phyloP scores from a whole-genome alignment of 2,329 filamentous ascomycete genomes.

The Phialocephala subalpina region DNA sequence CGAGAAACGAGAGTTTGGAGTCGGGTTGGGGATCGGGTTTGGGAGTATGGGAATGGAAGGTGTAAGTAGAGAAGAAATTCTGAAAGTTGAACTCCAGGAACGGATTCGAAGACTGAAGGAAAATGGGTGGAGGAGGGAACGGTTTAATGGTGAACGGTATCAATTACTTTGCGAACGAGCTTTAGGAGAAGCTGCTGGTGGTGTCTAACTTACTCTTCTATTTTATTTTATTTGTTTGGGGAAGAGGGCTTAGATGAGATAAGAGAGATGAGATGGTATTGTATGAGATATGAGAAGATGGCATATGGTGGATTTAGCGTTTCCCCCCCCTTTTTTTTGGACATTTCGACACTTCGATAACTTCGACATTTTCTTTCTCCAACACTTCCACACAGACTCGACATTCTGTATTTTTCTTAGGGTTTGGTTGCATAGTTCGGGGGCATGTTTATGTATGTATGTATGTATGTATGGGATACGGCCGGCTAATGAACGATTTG shows the following conservation, averaged over 20 bases:
- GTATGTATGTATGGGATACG: not conserved
- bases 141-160: constrained; percentile 39
- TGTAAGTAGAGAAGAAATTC: constrained; percentile 23
- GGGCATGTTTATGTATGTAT: not conserved
- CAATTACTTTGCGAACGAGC: constrained; percentile 38
- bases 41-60: constrained; percentile 11
- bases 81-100: constrained; percentile 26
- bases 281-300: not conserved
- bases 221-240: not conserved
- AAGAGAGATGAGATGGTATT: not conserved
- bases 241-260: not conserved
- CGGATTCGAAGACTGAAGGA: constrained; percentile 34
- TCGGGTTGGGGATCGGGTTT: not conserved
- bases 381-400: not conserved
- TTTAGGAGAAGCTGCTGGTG: constrained; percentile 31
- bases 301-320: not conserved
- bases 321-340: no score
- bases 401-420: not conserved
- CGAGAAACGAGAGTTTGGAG: not conserved
- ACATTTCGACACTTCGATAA: no score
- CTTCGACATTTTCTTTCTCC: no score
- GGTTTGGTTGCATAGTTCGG: not conserved
- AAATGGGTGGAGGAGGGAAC: constrained; percentile 33
- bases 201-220: not conserved
- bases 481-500: not conserved